Evolutionary conservation across 768 basidiomycete species (phyloP).

Genomic region (Leccinum uliginosum): DNA sequence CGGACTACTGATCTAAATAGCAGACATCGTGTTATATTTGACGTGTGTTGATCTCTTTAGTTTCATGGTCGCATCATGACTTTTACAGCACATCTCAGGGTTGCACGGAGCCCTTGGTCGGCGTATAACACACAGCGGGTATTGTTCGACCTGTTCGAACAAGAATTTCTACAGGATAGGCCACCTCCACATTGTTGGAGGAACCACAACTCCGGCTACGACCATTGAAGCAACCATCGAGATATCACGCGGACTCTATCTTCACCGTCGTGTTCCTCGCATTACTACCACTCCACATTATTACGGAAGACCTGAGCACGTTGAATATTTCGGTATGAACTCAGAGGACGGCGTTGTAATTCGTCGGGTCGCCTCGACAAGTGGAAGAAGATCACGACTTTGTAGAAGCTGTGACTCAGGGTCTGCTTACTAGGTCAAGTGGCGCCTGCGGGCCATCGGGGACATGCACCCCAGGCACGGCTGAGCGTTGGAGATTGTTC

Average conservation of each 20-base stretch:
- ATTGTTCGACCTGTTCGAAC: neutral
- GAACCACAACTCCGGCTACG: too few species aligned
- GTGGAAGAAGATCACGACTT: neutral
- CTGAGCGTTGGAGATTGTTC: neutral
- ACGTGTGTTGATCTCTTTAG: too few species aligned
- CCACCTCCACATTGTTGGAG: neutral
- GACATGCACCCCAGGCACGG: neutral
- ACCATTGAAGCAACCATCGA: neutral
- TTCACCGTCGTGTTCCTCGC: neutral
- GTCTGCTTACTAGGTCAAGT: neutral
- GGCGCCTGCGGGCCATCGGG: neutral
- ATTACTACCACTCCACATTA: neutral
- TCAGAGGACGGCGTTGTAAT: neutral
- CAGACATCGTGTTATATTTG: neutral
- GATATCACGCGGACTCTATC: neutral
- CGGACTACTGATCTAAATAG: neutral
- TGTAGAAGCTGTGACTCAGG: neutral
- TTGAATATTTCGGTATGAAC: neutral
- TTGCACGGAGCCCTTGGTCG: neutral
- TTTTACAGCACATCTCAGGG: neutral
- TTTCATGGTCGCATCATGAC: neutral
- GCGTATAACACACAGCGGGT: neutral
- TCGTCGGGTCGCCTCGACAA: neutral
- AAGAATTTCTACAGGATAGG: neutral
- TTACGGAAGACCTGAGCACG: neutral